Evolutionary conservation across 352 stramenopile genomes (phyloP).

Genomic region (Pythium phragmitis): DNA sequence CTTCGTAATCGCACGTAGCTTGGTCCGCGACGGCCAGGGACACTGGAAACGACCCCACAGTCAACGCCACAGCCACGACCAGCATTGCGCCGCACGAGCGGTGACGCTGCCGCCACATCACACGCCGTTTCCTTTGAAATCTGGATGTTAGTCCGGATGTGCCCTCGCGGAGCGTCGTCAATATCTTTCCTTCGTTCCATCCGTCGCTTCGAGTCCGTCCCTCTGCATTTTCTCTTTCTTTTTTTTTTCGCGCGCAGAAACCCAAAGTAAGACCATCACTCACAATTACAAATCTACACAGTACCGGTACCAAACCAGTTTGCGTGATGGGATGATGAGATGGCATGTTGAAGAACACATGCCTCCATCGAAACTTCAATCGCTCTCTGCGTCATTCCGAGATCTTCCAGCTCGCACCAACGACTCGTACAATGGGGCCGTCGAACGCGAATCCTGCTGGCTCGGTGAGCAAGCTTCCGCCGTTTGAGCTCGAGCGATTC

Average conservation of each 20-base stretch:
- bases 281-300: background rate
- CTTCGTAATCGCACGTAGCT: conserved; percentile 22
- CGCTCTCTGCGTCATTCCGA: background rate
- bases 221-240: conserved; percentile 7
- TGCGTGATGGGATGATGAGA: conserved; percentile 3
- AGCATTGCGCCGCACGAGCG: background rate
- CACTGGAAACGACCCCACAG: background rate
- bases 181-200: conserved; percentile 17
- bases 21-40: background rate
- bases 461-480: conserved; percentile 27
- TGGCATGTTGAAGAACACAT: conserved; percentile 11
- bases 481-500: conserved; percentile 45
- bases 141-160: background rate
- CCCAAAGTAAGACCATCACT: conserved; percentile 8
- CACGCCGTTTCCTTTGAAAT: background rate
- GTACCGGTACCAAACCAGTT: background rate
- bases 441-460: conserved; percentile 8
- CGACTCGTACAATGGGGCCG: background rate
- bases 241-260: conserved; percentile 3
- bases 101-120: background rate
- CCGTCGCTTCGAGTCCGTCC: conserved; percentile 3
- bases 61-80: background rate
- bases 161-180: background rate
- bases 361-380: background rate
- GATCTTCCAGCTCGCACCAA: background rate